Conservation (phyloP, 148 eudicot genomes). For the Chenopodium album region DNA sequence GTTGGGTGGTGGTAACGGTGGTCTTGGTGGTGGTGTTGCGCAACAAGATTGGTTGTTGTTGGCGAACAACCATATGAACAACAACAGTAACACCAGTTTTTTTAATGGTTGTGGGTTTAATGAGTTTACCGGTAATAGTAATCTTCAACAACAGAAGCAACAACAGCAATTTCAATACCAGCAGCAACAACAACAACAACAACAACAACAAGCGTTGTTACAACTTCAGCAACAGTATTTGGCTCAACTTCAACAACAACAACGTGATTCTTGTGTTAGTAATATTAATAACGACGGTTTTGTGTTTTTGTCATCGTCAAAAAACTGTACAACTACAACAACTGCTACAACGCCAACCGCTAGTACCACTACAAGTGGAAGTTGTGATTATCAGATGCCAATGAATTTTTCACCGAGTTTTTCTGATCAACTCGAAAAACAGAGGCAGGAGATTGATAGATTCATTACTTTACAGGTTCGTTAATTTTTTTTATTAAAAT, state of each 20-base stretch:
- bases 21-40: background rate
- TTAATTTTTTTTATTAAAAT: background rate
- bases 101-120: constrained; percentile 28
- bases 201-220: constrained; percentile 9
- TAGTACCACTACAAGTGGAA: constrained; percentile 22
- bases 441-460: constrained; percentile 52
- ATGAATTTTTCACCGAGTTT: constrained; percentile 29
- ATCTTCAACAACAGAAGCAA: constrained; percentile 26
- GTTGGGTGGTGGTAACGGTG: constrained; percentile 17
- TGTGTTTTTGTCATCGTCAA: constrained; percentile 19
- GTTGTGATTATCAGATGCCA: constrained; percentile 15
- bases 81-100: constrained; percentile 21
- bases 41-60: constrained; percentile 27
- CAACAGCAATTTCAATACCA: constrained; percentile 23
- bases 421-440: constrained; percentile 41
- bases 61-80: constrained; percentile 4
- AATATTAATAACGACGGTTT: constrained; percentile 1
- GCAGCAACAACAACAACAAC: constrained; percentile 25
- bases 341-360: constrained; percentile 10
- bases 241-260: constrained; percentile 19
- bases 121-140: constrained; percentile 21
- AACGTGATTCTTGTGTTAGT: background rate
- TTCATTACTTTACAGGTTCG: constrained; percentile 61
- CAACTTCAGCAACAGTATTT: constrained; percentile 24
- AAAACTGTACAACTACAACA: background rate